Base-by-base conservation (phyloP, 495 filamentous ascomycete species). In the Penicillium soppii region DNA sequence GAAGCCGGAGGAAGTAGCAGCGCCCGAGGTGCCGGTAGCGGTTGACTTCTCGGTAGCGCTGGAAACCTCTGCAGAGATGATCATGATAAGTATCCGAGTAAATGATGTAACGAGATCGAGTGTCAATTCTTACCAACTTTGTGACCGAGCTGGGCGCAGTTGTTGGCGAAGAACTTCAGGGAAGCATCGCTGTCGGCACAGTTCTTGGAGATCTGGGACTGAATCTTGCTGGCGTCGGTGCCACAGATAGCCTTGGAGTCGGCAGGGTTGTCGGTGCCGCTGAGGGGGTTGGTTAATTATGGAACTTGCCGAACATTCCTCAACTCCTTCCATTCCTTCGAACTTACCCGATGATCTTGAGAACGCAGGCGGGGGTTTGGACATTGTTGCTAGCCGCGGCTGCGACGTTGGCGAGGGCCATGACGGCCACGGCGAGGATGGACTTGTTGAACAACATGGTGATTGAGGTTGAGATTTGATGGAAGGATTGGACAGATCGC, bases 371-470 rank as follows among this genome's bases (percentile, higher is more conserved):
- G 8, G 66, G 62, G 16, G 69, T 59, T 27, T 56, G 45, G 13
- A 50, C 37, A 40, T 65, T 64, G 38, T 52, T 50, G 25, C 17
- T 40, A 5, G 17, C 37, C 9, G 46, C 46, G 17, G 26, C 26
- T 36, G 61, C 71, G 41, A 72, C 50, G 52, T 65, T 69, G 61
- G 60, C 43, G 46, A 74, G 59, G 39, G 69, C 69, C 39, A 72
- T 44, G 37, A 71, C 50, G 48, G 68, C 63, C 37, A 69, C 39
- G 44, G 55, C 46, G 49, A 74, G 16, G 52, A 67, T 57, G 21
- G 63, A 67, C 52, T 72, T 69, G 37, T 63, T 56, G 62, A 72
- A 69, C 43, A 71, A 42, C 71, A 74, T 74, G 36, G 17, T 67
- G 61, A 44, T 33, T 19, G 39, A 29, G 51, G 44, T 43, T 42